Evolutionary conservation across 1,284 basidiomycete genomes (phyloP), one percentile per base, ranked within the genome.

Genomic region (Flammula alnicola): DNA sequence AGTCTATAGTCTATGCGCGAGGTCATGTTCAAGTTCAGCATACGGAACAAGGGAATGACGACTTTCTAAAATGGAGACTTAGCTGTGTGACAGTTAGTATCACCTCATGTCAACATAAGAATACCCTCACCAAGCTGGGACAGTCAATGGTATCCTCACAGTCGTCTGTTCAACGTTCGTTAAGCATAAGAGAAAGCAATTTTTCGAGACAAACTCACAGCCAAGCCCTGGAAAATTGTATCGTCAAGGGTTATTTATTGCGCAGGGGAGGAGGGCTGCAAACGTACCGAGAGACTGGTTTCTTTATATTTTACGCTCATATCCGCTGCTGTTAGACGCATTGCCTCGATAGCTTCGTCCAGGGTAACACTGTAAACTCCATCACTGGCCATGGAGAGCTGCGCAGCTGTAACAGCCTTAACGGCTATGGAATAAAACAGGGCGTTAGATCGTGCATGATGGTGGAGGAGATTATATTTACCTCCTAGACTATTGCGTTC

Each of bases 311-410:
- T 90, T 51, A 88, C 81, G 56, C 88, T 91, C 90, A 93, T 92
- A 64, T 91, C 88, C 17, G 79, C 74, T 22, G 95, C 95, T 0
- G 95, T 98, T 31, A 96, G 71, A 29, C 93, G 79, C 91, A 97
- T 97, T 2, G 95, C 96, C 64, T 94, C 91, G 49, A 98, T 98
- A 0, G 95, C 95, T 67, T 98, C 94, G 64, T 98, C 95, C 19
- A 98, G 76, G 0, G 88, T 91, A 38, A 96, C 92, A 23, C 86
- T 84, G 63, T 95, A 93, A 5, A 91, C 80, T 0, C 93, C 94
- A 60, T 90, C 81, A 54, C 88, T 91, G 1, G 95, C 93, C 80
- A 98, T 87, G 1, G 95, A 93, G 3, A 98, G 78, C 64, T 98
- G 95, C 6, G 94, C 92, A n/a, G 92, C 92, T 3, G 91, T 93